These are phyloP conservation scores for Termitomyces sp. DNA, from an alignment of 768 basidiomycete species.

Conservation along the genomic window DNA sequence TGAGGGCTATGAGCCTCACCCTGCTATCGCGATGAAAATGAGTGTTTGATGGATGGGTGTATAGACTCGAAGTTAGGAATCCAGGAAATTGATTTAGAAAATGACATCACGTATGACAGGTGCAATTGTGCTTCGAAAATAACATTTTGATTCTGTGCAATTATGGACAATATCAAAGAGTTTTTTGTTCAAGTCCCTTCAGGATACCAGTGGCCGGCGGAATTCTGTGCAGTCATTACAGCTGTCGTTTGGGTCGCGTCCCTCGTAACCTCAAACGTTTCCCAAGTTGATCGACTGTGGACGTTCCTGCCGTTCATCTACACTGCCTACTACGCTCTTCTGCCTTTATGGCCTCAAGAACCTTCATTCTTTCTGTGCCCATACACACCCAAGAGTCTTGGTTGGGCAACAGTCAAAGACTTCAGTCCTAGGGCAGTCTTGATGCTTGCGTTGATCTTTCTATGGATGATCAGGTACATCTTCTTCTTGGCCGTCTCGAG, in stretches of 20 bases:
- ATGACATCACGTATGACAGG: not conserved
- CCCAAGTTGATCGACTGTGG: conserved; percentile 84
- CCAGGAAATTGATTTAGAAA: not conserved
- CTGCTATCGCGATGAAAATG: conserved; percentile 93
- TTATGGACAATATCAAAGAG: conserved; percentile 4
- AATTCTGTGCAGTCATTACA: conserved; percentile 50
- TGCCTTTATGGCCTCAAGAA: conserved; percentile 52
- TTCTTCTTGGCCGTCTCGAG: conserved; percentile 16
- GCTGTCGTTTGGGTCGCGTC: conserved; percentile 51
- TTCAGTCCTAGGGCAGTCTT: conserved; percentile 70
- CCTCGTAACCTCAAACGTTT: conserved; percentile 70
- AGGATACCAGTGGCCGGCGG: conserved; percentile 53
- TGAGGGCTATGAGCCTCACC: conserved; percentile 82
- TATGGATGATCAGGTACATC: conserved; percentile 55
- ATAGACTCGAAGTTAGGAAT: too few species aligned
- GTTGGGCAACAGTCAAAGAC: conserved; percentile 31
- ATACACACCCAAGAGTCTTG: conserved; percentile 46
- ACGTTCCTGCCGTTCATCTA: conserved; percentile 80
- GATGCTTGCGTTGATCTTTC: conserved; percentile 64
- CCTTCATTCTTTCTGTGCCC: conserved; percentile 42
- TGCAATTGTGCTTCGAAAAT: too few species aligned
- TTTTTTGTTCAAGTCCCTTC: conserved; percentile 24
- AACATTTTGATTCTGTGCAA: not conserved
- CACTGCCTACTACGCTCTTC: conserved; percentile 73
- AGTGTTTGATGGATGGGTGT: conserved; percentile 48